These are phyloP conservation scores for Solanum dulcamara DNA, from an alignment of 257 asterid genomes.

Conservation along the genomic window DNA sequence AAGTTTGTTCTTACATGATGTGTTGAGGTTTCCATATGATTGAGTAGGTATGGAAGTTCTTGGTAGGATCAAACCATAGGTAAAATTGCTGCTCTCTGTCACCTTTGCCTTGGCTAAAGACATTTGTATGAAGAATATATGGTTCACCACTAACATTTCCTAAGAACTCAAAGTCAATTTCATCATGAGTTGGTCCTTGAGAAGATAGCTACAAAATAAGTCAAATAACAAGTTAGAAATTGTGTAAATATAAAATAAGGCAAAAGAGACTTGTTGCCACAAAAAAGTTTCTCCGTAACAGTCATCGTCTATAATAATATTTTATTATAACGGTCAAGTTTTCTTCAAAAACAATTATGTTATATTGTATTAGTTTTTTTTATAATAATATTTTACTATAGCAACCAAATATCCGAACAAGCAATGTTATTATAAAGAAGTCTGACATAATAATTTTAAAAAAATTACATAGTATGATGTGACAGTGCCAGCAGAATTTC, in stretches of 20 bases:
- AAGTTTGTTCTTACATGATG: constrained; percentile 39
- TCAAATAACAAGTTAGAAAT: neutral
- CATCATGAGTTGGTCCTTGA: constrained; percentile 64
- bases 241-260: neutral
- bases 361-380: neutral
- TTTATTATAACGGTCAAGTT: neutral
- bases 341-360: neutral
- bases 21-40: constrained; percentile 51
- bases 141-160: constrained; percentile 61
- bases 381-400: neutral
- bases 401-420: neutral
- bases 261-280: neutral
- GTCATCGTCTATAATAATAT: neutral
- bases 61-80: constrained; percentile 81
- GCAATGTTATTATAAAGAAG: neutral
- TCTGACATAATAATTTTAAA: neutral
- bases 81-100: constrained; percentile 67
- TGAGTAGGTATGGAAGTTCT: constrained; percentile 64
- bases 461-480: constrained; percentile 33
- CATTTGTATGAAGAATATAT: constrained; percentile 62
- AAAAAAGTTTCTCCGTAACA: neutral
- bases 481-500: constrained; percentile 15
- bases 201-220: constrained; percentile 47
- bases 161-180: constrained; percentile 72
- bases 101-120: constrained; percentile 57